Evolutionary conservation across 2,329 filamentous ascomycete species (phyloP).

Genomic region (Ophiocordyceps sinensis): DNA sequence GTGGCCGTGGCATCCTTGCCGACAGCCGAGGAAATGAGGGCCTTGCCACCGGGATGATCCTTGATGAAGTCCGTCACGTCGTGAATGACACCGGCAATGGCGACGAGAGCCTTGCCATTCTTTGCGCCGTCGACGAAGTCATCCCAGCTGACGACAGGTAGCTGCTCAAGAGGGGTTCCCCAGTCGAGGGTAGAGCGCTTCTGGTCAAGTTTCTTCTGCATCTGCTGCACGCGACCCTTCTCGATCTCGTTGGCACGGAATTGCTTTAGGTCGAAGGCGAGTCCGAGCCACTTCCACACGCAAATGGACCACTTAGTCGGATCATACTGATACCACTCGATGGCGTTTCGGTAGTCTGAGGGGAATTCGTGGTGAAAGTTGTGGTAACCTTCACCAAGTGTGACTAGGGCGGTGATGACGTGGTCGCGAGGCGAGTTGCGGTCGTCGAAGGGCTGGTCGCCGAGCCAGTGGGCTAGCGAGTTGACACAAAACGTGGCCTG

Average conservation of each 20-base stretch:
- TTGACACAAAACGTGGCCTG: conserved; percentile 92
- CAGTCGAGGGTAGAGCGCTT: conserved; percentile 72
- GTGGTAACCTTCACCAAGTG: conserved; percentile 81
- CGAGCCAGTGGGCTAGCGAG: conserved; percentile 80
- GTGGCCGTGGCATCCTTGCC: conserved; percentile 82
- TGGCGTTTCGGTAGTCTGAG: conserved; percentile 83
- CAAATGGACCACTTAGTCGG: conserved; percentile 85
- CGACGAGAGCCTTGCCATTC: conserved; percentile 60
- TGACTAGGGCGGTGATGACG: conserved; percentile 71
- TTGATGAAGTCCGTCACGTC: conserved; percentile 75
- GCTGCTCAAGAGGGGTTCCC: conserved; percentile 72
- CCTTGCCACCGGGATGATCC: conserved; percentile 81
- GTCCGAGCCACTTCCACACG: conserved; percentile 68
- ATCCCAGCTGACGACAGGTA: conserved; percentile 77
- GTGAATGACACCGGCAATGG: conserved; percentile 74
- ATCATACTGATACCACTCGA: conserved; percentile 83
- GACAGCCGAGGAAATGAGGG: conserved; percentile 67
- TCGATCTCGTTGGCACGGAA: conserved; percentile 88
- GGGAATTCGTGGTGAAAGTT: conserved; percentile 96
- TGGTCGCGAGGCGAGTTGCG: conserved; percentile 84
- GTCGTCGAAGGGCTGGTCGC: conserved; percentile 86
- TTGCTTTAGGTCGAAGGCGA: conserved; percentile 78
- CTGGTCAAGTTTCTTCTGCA: conserved; percentile 87
- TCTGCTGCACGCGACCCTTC: conserved; percentile 77
- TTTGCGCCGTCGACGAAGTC: conserved; percentile 68